Conservation (phyloP, 2,329 filamentous ascomycete species). For the Akanthomyces muscarius region DNA sequence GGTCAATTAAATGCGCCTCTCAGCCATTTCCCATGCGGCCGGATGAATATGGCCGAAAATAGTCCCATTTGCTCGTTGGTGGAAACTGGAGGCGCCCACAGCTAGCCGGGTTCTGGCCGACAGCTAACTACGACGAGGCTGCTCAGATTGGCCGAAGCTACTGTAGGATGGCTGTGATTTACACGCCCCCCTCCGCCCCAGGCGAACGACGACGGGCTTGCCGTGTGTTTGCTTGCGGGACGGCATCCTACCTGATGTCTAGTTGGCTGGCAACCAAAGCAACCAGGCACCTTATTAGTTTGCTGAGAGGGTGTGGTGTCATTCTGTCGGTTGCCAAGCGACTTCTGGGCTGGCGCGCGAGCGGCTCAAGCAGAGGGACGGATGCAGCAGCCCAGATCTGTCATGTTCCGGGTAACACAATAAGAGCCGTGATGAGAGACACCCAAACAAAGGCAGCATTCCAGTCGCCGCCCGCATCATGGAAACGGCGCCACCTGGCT, state of each 20-base stretch:
- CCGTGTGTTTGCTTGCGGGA: neutral
- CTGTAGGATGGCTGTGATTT: neutral
- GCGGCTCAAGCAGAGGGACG: neutral
- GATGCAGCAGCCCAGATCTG: neutral
- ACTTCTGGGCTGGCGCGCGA: neutral
- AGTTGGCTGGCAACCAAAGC: neutral
- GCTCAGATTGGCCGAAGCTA: neutral
- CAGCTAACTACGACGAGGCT: neutral
- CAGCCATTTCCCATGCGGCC: conserved; percentile 10
- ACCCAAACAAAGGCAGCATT: too few species aligned
- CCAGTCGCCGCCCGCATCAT: too few species aligned
- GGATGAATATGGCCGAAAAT: conserved; percentile 9
- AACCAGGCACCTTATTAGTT: neutral
- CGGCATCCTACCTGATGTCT: too few species aligned
- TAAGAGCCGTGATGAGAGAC: too few species aligned
- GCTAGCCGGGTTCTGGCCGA: neutral
- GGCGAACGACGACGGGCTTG: neutral
- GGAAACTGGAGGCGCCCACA: neutral
- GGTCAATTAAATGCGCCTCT: conserved; percentile 16
- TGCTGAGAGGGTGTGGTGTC: neutral
- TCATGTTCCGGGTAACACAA: neutral
- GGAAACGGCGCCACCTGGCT: too few species aligned
- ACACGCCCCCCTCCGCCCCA: neutral
- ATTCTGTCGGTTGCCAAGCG: conserved; percentile 8
- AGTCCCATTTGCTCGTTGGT: conserved; percentile 2